Base-by-base conservation (phyloP, 805 yeast genomes). In the Spathaspora passalidarum region DNA sequence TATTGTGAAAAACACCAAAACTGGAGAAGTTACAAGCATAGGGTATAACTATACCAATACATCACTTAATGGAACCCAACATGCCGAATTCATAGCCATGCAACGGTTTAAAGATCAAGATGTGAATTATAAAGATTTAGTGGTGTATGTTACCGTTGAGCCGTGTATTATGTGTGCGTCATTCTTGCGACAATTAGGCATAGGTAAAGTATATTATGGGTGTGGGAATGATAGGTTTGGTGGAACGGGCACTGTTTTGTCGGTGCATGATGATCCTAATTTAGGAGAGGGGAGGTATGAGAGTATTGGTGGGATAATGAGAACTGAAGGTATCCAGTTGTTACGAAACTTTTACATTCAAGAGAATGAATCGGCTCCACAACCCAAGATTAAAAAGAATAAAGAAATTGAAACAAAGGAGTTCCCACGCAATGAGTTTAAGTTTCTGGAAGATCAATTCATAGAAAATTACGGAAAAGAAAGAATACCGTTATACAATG, bases 151-250 rank as follows among this genome's bases (percentile, higher is more conserved):
- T 20, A 90, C 98, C 0, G 97, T 94, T 0, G 99, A 94, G 64
- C 99, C 99, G 0, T 94, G 99, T 61, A 86, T 94, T 6, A 94
- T 94, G 99, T 94, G 99, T 69, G 98, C 97, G 0, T 82, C 94
- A 35, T 90, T 96, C 2, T 66, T 94, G 35, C 76, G 91, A 48
- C 99, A 94, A 55, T 62, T 91, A 39, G 84, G 86, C 1, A 80
- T 94, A 9, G 65, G 79, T 23, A 70, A 72, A 35, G 96, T 92
- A 1, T 82, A 82, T 39, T 94, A 88, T 57, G 98, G 99, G 0
- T 91, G 97, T 58, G 94, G 89, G 0, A 94, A 94, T 61, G 98
- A 92, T 51, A 67, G 98, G 39, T 94, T 94, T 67, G 99, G 99
- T 0, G 98, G 99, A 0, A 91, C 91, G 62, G 98, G 98, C 0